These are phyloP conservation scores for Psilocybe cyanescens DNA, from an alignment of 768 basidiomycete species.

Conservation along the genomic window DNA sequence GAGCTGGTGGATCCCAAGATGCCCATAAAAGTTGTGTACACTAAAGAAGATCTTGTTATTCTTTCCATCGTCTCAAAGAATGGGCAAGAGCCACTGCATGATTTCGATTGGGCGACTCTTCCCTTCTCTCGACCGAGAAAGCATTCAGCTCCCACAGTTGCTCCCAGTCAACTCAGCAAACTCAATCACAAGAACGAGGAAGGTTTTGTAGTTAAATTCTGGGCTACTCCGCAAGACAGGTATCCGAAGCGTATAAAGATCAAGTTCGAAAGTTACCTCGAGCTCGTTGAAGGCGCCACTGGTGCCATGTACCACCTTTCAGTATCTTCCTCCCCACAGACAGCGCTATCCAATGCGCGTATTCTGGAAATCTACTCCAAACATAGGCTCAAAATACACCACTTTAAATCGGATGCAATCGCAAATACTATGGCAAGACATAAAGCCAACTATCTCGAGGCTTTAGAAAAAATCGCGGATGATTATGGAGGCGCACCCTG, in stretches of 20 bases:
- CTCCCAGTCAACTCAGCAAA: conserved; percentile 18
- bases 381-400: conserved; percentile 14
- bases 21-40: conserved; percentile 25
- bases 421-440: conserved; percentile 8
- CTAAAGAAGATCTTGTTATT: conserved; percentile 19
- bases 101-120: conserved; percentile 20
- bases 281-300: neutral
- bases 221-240: conserved; percentile 21
- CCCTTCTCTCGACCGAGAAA: conserved; percentile 23
- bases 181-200: conserved; percentile 26
- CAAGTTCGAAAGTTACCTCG: conserved; percentile 28
- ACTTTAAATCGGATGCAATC: conserved; percentile 13
- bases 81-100: conserved; percentile 18
- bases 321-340: neutral
- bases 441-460: conserved; percentile 9
- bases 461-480: conserved; percentile 21
- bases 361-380: conserved; percentile 15
- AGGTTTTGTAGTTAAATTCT: conserved; percentile 28
- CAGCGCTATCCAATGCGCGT: conserved; percentile 11
- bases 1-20: conserved; percentile 25
- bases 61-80: conserved; percentile 25
- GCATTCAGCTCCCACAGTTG: conserved; percentile 6
- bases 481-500: conserved; percentile 28
- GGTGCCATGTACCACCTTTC: neutral
- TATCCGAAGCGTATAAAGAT: conserved; percentile 28